phyloP scores from a whole-genome alignment of 2,329 filamentous ascomycete species.

The Calonectria pseudoreteaudii region DNA sequence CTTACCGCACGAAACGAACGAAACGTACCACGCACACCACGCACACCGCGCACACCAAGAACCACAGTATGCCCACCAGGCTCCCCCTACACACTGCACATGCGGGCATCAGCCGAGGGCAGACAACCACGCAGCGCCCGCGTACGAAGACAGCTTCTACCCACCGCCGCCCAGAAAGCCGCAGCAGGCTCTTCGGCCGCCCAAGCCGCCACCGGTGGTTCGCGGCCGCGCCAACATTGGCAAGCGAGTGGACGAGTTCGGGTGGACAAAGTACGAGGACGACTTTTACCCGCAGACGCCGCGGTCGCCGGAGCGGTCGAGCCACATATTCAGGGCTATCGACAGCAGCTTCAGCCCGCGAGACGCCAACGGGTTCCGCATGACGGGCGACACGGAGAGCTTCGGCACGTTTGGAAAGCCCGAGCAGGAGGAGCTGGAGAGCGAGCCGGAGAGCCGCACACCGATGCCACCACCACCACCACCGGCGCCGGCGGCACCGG shows the following conservation, averaged over 20 bases:
- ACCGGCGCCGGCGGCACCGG: too few relatives aligned
- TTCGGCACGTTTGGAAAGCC: background rate
- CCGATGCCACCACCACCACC: too few relatives aligned
- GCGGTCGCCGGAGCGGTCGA: background rate
- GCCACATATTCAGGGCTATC: background rate
- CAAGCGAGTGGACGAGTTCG: background rate
- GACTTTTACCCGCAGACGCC: background rate
- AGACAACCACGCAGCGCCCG: background rate
- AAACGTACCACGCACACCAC: background rate
- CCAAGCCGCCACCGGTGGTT: background rate
- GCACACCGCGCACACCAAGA: background rate
- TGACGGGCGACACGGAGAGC: background rate
- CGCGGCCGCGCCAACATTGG: background rate
- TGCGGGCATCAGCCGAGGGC: background rate
- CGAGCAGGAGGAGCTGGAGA: background rate
- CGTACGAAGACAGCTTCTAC: background rate
- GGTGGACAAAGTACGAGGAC: slow-evolving; percentile 4
- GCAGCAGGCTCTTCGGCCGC: background rate
- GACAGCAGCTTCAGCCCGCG: slow-evolving; percentile 1
- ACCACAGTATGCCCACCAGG: background rate
- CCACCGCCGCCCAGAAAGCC: background rate
- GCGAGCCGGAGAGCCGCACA: background rate
- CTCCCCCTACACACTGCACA: background rate
- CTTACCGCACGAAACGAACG: background rate
- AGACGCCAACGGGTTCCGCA: background rate